Evolutionary conservation across 1,139 yeast genomes (phyloP), one percentile per base, ranked within the genome.

Genomic region (Scheffersomyces illinoinensis): DNA sequence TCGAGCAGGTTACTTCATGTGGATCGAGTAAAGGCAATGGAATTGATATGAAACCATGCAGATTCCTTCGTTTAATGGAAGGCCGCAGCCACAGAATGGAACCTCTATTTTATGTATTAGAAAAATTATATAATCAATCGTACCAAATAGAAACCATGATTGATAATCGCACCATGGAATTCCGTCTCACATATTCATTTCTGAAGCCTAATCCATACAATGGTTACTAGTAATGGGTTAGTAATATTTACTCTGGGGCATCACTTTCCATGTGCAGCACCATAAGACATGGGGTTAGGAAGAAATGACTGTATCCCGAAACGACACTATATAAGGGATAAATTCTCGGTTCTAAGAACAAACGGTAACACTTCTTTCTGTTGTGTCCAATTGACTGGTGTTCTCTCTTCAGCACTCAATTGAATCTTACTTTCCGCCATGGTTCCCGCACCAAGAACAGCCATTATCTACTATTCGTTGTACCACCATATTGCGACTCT

Each of bases 401-500:
- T 33, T 33, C 33, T 26, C 2, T 10, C 17, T 12, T 33, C 43
- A 2, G 43, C 10, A 12, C 43, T 33, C 43, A 8, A 33, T 33
- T 33, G 43, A 14, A 7, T 8, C 4, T 33, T 33, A 20, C 51
- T 10, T 48, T 19, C 19, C 10, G 50, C 19, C 43, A 57, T 58
- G 61, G 51, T 59, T 47, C 54, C 55, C 17, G 74, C 75, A 60
- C 74, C 75, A 63, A 76, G 70, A 69, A 70, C 75, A 62, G 83
- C 83, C 58, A 89, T 92, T 69, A 83, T 92, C 74, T 87, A 88
- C 74, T 92, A 92, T 85, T 85, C 97, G 57, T 76, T 88, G 71
- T 91, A 90, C 82, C 93, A 93, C 68, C 97, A 92, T 78, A 78
- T 89, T 67, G 86, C 87, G 66, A 77, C 81, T 56, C 66, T 90